Evolutionary conservation across 2,329 filamentous ascomycete genomes (phyloP).

Genomic region (Cladophialophora chaetospira): DNA sequence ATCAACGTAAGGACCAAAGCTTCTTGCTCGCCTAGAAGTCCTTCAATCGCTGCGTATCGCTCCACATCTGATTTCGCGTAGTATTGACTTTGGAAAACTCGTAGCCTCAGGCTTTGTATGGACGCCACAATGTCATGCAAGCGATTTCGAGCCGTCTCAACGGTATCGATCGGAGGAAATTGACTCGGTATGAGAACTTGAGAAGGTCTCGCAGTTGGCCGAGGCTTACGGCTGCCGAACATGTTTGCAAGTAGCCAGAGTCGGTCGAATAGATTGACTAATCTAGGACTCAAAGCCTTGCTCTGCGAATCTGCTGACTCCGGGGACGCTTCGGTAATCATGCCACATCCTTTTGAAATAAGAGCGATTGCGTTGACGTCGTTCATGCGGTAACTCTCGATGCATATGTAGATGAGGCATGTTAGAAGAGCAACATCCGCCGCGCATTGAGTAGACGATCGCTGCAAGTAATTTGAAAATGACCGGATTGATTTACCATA

Average conservation of each 20-base stretch:
- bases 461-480: conserved; percentile 2
- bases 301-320: neutral
- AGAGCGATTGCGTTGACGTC: neutral
- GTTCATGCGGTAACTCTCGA: conserved; percentile 6
- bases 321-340: neutral
- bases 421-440: conserved; percentile 3
- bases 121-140: neutral
- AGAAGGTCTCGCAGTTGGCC: neutral
- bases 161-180: neutral
- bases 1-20: neutral
- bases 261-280: conserved; percentile 2
- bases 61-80: neutral
- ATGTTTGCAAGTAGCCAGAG: conserved; percentile 9
- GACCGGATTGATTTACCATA: conserved; percentile 5
- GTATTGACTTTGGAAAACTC: neutral
- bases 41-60: neutral
- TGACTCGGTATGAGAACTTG: neutral
- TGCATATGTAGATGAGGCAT: conserved; percentile 3
- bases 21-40: neutral
- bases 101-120: neutral
- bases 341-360: conserved; percentile 1
- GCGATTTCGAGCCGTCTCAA: neutral
- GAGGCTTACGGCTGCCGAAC: neutral
- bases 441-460: neutral
- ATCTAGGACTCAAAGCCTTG: neutral